phyloP scores from a whole-genome alignment of 768 basidiomycete genomes.

The Ramaria rubella region DNA sequence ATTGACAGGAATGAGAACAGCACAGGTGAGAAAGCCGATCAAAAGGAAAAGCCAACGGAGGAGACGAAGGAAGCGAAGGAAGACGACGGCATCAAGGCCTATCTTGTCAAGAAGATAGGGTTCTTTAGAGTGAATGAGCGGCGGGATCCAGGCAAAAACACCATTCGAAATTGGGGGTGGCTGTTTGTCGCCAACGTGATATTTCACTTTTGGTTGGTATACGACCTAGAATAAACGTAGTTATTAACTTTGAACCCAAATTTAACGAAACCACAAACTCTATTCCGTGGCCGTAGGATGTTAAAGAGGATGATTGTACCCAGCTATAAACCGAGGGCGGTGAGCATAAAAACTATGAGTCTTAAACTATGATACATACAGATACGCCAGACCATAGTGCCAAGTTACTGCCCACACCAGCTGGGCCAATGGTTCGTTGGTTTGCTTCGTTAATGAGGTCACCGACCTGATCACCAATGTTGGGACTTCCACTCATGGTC shows the following conservation, averaged over 20 bases:
- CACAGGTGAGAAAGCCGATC: slow-evolving; percentile 59
- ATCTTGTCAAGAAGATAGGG: slow-evolving; percentile 83
- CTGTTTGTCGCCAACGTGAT: slow-evolving; percentile 68
- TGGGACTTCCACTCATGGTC: slow-evolving; percentile 2
- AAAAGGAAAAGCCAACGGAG: slow-evolving; percentile 64
- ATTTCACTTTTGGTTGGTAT: slow-evolving; percentile 93
- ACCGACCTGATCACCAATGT: neutral
- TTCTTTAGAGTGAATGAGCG: slow-evolving; percentile 76
- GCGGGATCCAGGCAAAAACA: slow-evolving; percentile 85
- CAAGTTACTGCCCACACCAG: slow-evolving; percentile 74
- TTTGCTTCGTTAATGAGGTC: slow-evolving; percentile 26
- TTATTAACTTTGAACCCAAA: too few relatives aligned
- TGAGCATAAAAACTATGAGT: slow-evolving; percentile 1
- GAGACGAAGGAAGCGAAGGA: slow-evolving; percentile 86
- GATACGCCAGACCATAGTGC: slow-evolving; percentile 66
- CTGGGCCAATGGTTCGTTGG: slow-evolving; percentile 67
- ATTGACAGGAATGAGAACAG: slow-evolving; percentile 81
- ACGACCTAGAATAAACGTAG: slow-evolving; percentile 70
- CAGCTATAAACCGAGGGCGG: slow-evolving; percentile 41
- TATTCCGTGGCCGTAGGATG: slow-evolving; percentile 81
- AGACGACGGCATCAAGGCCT: slow-evolving; percentile 90
- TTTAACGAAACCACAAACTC: slow-evolving; percentile 43
- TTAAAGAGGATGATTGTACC: slow-evolving; percentile 75
- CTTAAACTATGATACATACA: slow-evolving; percentile 38
- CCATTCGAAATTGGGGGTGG: slow-evolving; percentile 80